Base-by-base conservation (phyloP, 2,329 filamentous ascomycete species). In the Arthrobotrys pseudoclavata region DNA sequence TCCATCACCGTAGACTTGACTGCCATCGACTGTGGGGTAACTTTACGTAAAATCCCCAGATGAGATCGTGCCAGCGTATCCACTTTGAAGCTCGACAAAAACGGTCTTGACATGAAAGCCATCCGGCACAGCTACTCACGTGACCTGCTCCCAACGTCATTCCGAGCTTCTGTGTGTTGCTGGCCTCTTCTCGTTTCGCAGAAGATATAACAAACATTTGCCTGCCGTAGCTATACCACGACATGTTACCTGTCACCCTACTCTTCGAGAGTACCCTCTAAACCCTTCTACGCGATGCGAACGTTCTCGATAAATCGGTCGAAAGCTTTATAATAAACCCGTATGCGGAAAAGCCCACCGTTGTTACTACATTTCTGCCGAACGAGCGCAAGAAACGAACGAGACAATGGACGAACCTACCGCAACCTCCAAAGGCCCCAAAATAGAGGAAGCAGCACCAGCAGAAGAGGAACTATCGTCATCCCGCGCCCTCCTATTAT, bases 401-500 rank as follows among this genome's bases (percentile, higher is more conserved):
- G 29, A 7, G 7, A 31, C 7, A 15, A 40, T 15, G 12, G 37
- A 40, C 4, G 13, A 40, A n/a, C 2, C 7, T 15, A n/a, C n/a
- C 13, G 37, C 37, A 15, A 5, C 12, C 12, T n/a, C 37, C 5
- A 40, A 40, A 3, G 37, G 15, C 1, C 12, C 37, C 2, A 40
- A 15, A 40, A 40, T 15, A 47, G 24, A 15, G 10, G 24, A 18
- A 29, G 6, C 12, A 29, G 13, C 2, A 29, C 4, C 12, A 29
- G 13, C 2, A 31, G 24, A 6, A 55, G 50, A 40, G 12, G 5
- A 42, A 22, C 47, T 77, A 12, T n/a, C 90, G 10, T 86, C 89
- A 61, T 87, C 91, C 70, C 92, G 93, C 83, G 88, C 90, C 80
- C 85, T 93, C 72, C 87, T 96, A 72, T 87, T 95, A 61, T 91